phyloP scores from a whole-genome alignment of 2,329 filamentous ascomycete genomes.

The Colletotrichum camelliae region DNA sequence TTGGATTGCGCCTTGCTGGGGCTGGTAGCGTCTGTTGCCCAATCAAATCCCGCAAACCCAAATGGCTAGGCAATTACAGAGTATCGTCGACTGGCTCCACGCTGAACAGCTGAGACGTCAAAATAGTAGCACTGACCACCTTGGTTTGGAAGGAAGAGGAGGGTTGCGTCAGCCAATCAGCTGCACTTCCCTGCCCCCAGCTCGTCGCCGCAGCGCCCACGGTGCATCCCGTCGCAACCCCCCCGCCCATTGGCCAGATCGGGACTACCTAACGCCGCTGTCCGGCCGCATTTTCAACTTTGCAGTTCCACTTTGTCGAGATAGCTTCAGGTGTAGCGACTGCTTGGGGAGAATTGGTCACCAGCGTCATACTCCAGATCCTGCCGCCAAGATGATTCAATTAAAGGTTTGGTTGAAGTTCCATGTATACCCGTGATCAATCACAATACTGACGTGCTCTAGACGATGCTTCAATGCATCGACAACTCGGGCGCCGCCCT shows the following conservation, averaged over 20 bases:
- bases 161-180: neutral
- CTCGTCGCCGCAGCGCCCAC: neutral
- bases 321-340: conserved; percentile 12
- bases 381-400: conserved; percentile 79
- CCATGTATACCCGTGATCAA: fast-evolving
- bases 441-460: neutral
- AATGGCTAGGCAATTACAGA: conserved; percentile 16
- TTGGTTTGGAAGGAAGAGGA: neutral
- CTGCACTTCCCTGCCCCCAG: neutral
- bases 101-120: conserved; percentile 17
- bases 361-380: conserved; percentile 14
- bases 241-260: neutral
- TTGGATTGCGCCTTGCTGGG: conserved; percentile 6
- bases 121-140: conserved; percentile 20
- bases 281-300: conserved; percentile 12
- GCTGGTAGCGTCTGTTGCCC: neutral
- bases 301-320: conserved; percentile 16
- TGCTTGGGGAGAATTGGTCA: conserved; percentile 4
- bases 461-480: conserved; percentile 99
- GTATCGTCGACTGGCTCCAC: neutral
- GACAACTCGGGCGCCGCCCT: conserved; percentile 93
- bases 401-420: conserved; percentile 66
- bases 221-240: neutral
- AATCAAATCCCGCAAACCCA: neutral
- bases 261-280: neutral